Conservation (phyloP, 192 early-diverging fungal species). For the Coemansia sp. region DNA sequence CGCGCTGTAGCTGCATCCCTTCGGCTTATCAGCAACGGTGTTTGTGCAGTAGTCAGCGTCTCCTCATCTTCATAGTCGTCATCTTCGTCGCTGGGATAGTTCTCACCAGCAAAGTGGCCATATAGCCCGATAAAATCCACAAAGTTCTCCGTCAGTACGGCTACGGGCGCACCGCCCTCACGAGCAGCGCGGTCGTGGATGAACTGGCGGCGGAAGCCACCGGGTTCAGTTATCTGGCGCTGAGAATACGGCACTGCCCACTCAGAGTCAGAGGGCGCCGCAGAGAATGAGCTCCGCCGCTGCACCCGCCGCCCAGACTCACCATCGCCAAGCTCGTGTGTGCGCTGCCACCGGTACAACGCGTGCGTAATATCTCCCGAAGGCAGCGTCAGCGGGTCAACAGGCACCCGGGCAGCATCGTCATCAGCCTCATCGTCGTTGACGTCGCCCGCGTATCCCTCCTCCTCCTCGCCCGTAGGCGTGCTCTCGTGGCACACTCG, state of each 20-base stretch:
- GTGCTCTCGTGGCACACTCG: background rate
- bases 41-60: slow-evolving; percentile 3
- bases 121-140: slow-evolving; percentile 92
- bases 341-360: slow-evolving; percentile 84
- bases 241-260: slow-evolving; percentile 43
- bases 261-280: slow-evolving; percentile 38
- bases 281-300: slow-evolving; percentile 40
- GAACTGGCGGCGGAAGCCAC: slow-evolving; percentile 88
- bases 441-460: slow-evolving; percentile 34
- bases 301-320: slow-evolving; percentile 1
- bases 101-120: slow-evolving; percentile 92
- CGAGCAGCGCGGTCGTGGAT: slow-evolving; percentile 69
- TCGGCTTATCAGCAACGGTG: slow-evolving; percentile 9
- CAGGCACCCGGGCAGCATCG: slow-evolving; percentile 18
- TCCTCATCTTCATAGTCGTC: slow-evolving; percentile 43
- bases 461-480: slow-evolving; percentile 16
- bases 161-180: slow-evolving; percentile 62
- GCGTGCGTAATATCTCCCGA: slow-evolving; percentile 78
- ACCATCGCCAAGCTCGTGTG: slow-evolving; percentile 40
- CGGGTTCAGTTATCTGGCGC: slow-evolving; percentile 65
- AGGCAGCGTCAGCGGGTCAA: slow-evolving; percentile 58
- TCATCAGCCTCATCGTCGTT: slow-evolving; percentile 34
- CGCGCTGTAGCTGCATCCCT: slow-evolving; percentile 2
- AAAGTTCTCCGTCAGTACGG: slow-evolving; percentile 81
- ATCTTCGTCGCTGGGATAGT: slow-evolving; percentile 79